Base-by-base conservation (phyloP, 495 filamentous ascomycete genomes). In the Aspergillus nanangensis region DNA sequence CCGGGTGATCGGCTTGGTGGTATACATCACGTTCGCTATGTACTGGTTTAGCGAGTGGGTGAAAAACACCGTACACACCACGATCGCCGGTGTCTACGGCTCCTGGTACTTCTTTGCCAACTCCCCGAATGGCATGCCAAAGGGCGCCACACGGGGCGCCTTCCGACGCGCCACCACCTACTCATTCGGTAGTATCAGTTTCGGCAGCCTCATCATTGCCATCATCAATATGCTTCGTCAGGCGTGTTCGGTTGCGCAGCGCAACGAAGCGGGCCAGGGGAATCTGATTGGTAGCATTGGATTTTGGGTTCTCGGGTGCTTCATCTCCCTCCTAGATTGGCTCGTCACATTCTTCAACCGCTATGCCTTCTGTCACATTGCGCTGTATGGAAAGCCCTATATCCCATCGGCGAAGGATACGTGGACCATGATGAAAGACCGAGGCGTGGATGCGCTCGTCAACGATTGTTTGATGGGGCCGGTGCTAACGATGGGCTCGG, bases 11-110 rank as follows among this genome's bases (percentile, higher is more conserved):
- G 90, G 92, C 0, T 67, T 97, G 19, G 67, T 91, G 15, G 85
- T 87, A 19, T 95, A 94, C 65, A 78, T 89, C 41, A 94, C 89
- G 0, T 95, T 96, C 56, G 88, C 90, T 19, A 81, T 77, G 56
- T 95, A 94, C 66, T 97, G 90, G 92, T 81, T 95, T 51, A 85
- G 83, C 19, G 90, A 96, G 59, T 89, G 85, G 77, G 60, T 95
- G 45, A 95, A 96, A 68, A 96, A 95, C 62, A 88, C 84, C 13
- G 85, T 96, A 27, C 90, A 97, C 63, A 84, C 82, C 23, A 89
- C 84, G 17, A 84, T 95, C 56, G 85, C 87, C 0, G 89, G 92
- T 9, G 84, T 95, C 10, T 96, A 95, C 51, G 91, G 88, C 0
- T 86, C 85, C 1, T 96, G 91, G 91, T 97, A 95, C 67, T 96